A percentile compares a stretch with the other conserved stretches of the same genome.
These are phyloP conservation scores for Fusarium pseudoanthophilum DNA, from an alignment of 2,329 filamentous ascomycete species.

Conservation along the genomic window DNA sequence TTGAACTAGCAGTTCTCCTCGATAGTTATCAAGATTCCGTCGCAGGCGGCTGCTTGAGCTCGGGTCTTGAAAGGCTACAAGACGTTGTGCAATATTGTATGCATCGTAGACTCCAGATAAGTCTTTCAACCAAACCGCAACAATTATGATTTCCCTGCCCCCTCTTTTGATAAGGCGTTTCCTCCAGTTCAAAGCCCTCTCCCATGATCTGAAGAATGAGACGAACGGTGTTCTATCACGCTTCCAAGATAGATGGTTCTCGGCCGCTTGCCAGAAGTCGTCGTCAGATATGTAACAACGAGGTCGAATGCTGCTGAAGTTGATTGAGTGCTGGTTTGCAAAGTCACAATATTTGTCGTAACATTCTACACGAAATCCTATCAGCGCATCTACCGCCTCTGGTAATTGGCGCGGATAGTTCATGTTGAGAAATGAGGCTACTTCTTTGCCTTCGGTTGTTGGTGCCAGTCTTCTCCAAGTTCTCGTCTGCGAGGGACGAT, in stretches of 20 bases:
- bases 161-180: fast-evolving
- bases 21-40: fast-evolving
- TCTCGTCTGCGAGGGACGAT: background rate
- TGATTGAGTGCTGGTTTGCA: background rate
- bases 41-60: fast-evolving
- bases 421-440: background rate
- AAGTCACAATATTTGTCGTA: background rate
- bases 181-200: background rate
- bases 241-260: background rate
- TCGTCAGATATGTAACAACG: no score
- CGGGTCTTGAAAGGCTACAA: background rate
- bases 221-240: background rate
- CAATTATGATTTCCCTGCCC: background rate
- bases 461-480: background rate
- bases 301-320: background rate
- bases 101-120: background rate
- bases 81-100: background rate
- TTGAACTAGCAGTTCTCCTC: background rate
- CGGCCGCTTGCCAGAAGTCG: background rate
- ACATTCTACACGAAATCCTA: background rate
- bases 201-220: background rate
- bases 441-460: background rate
- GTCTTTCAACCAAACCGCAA: slow-evolving; percentile 1
- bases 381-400: background rate
- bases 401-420: background rate